Evolutionary conservation across 352 stramenopile species (phyloP), one percentile per base, ranked within the genome.

Genomic region (Phytophthora cactorum): DNA sequence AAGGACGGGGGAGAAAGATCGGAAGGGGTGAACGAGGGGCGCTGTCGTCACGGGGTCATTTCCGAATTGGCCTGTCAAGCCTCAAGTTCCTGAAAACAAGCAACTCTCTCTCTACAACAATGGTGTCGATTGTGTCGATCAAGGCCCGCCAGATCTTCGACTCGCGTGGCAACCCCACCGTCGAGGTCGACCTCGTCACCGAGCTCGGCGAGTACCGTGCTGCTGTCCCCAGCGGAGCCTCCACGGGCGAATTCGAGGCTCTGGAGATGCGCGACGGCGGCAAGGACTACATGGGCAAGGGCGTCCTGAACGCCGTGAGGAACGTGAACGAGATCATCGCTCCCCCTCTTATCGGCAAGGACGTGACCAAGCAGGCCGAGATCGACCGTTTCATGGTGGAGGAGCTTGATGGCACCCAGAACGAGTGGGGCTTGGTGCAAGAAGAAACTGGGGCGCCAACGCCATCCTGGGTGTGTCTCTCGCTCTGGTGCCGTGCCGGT

Each of bases 281-380:
- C 65, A 88, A 86, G 36, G 88, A 86, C 32, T 99, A 99, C 91
- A 88, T 98, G 74, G 98, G 98, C 86, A 99, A 99, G 88, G 86
- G 97, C 51, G 97, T 99, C 44, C 77, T 97, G 22, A 94, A 98
- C 75, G 98, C 98, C 44, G 97, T 99, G 41, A 88, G 90, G 49
- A 99, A 99, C 86, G 97, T 99, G 47, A 99, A 99, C 83, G 89
- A 92, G 36, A 89, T 99, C 66, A 98, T 99, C 72, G 97, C 89
- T 27, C 93, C 96, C 38, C 86, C 91, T 47, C 84, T 99, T 29
- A 83, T 97, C 29, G 97, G 98, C 68, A 98, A 99, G 86, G 96
- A 99, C 85, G 90, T 96, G 68, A 95, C 88, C 44, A 81, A 99
- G 70, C 97, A 99, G 84, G 77, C 78, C 22, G 93, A 88, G 54